A percentile compares a stretch with the other conserved stretches of the same genome.
phyloP scores from a whole-genome alignment of 148 eudicot species.

The Spergularia marina region DNA sequence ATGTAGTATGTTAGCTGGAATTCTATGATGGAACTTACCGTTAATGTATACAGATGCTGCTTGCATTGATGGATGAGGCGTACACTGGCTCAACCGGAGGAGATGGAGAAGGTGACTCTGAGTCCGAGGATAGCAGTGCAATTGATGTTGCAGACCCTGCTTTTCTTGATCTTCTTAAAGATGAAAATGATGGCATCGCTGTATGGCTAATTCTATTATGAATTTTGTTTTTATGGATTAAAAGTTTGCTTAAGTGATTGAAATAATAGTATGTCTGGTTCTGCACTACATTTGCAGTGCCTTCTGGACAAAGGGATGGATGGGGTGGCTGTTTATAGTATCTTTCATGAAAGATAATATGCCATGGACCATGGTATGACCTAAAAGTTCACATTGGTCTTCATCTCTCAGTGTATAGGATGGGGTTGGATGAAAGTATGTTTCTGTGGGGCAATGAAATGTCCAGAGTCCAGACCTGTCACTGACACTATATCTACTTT shows the following conservation, averaged over 20 bases:
- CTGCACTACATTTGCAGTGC: not conserved
- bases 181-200: slow-evolving; percentile 97
- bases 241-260: slow-evolving; percentile 1
- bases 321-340: not conserved
- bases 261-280: not conserved
- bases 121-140: slow-evolving; percentile 79
- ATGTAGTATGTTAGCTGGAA: not conserved
- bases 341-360: slow-evolving; percentile 1
- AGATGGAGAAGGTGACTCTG: slow-evolving; percentile 95
- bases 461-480: slow-evolving; percentile 1
- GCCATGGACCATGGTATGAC: slow-evolving; percentile 3
- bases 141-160: slow-evolving; percentile 87
- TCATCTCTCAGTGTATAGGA: not conserved
- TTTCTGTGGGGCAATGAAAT: not conserved
- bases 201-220: slow-evolving; percentile 43
- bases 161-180: slow-evolving; percentile 95
- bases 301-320: not conserved
- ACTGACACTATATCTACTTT: not conserved
- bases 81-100: slow-evolving; percentile 97
- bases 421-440: not conserved
- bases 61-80: slow-evolving; percentile 99
- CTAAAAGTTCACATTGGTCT: not conserved
- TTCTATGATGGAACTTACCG: slow-evolving; percentile 13
- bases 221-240: not conserved
- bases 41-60: slow-evolving; percentile 71